These are phyloP conservation scores for Daedaleopsis sinensis DNA, from an alignment of 768 basidiomycete genomes.

Conservation along the genomic window DNA sequence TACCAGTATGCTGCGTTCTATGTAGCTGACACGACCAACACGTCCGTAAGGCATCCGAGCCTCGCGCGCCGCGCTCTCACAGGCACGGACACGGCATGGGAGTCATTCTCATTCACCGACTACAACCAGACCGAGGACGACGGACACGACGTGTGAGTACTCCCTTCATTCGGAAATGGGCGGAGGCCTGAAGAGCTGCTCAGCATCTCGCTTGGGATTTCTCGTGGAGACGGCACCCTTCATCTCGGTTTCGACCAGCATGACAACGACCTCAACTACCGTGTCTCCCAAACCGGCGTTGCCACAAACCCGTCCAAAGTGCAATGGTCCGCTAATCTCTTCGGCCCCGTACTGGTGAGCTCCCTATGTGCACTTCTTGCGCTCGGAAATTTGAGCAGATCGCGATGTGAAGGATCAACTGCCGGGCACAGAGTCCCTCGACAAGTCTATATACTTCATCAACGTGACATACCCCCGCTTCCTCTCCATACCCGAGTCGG, in stretches of 20 bases:
- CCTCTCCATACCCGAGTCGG: slow-evolving; percentile 20
- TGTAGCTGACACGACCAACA: slow-evolving; percentile 28
- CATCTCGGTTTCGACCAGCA: slow-evolving; percentile 42
- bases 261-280: slow-evolving; percentile 39
- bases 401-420: slow-evolving; percentile 31
- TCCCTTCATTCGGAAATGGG: not conserved
- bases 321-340: slow-evolving; percentile 31
- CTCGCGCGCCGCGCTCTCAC: slow-evolving; percentile 30
- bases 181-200: not conserved
- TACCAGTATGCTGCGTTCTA: slow-evolving; percentile 41
- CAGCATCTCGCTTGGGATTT: slow-evolving; percentile 41
- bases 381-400: not conserved
- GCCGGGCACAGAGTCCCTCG: slow-evolving; percentile 35
- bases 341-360: slow-evolving; percentile 31
- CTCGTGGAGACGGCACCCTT: slow-evolving; percentile 38
- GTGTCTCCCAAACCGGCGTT: slow-evolving; percentile 33
- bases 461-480: slow-evolving; percentile 42
- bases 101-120: slow-evolving; percentile 35
- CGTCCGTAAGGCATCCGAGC: slow-evolving; percentile 33
- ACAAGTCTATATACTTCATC: slow-evolving; percentile 35
- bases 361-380: not conserved
- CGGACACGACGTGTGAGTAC: slow-evolving; percentile 36
- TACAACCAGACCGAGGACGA: slow-evolving; percentile 42
- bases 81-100: slow-evolving; percentile 22
- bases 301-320: slow-evolving; percentile 31